phyloP scores from a whole-genome alignment of 768 basidiomycete genomes.

The Panellus pusillus region DNA sequence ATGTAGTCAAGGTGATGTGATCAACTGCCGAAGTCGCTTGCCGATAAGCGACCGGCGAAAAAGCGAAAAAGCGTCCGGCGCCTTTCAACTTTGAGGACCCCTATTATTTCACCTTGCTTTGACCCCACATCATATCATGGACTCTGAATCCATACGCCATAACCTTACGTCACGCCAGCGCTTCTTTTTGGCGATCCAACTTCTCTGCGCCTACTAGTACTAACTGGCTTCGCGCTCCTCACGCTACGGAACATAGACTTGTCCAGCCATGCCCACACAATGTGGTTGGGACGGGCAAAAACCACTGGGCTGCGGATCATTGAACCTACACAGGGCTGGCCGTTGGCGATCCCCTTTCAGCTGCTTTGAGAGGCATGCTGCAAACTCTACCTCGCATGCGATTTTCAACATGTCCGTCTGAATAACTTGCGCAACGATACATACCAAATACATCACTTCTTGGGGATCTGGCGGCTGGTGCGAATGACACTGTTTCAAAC shows the following conservation, averaged over 20 bases:
- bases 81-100: too few relatives aligned
- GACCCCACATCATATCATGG: too few relatives aligned
- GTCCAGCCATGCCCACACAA: neutral
- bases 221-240: neutral
- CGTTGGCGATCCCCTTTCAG: neutral
- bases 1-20: too few relatives aligned
- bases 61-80: too few relatives aligned
- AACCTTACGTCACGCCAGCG: neutral
- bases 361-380: conserved; percentile 3
- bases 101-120: too few relatives aligned
- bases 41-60: too few relatives aligned
- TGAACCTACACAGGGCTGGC: neutral
- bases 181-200: neutral
- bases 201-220: neutral
- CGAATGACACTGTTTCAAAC: neutral
- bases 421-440: conserved; percentile 12
- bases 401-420: neutral
- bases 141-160: neutral
- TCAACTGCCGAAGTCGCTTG: too few relatives aligned
- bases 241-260: neutral
- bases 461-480: conserved; percentile 15
- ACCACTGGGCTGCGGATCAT: neutral
- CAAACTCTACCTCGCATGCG: too few relatives aligned
- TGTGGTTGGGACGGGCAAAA: neutral
- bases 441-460: conserved; percentile 12